Conservation (phyloP, 768 basidiomycete genomes). For the Mycena haematopus region DNA sequence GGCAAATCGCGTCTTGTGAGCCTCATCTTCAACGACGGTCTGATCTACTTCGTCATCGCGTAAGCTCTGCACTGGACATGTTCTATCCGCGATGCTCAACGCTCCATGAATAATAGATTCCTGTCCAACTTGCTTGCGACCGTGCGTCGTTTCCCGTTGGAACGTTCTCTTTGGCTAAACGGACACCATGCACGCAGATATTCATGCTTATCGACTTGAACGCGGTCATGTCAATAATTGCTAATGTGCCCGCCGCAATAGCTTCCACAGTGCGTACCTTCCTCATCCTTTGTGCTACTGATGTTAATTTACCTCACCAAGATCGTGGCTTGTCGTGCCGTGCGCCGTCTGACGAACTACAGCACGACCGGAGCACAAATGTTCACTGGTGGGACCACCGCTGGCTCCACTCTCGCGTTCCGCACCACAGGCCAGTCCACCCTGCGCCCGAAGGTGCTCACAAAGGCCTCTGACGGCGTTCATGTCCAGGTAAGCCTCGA, state of each 20-base stretch:
- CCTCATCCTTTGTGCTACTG: background rate
- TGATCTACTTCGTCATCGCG: constrained; percentile 78
- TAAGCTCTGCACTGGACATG: constrained; percentile 40
- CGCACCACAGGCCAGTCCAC: constrained; percentile 45
- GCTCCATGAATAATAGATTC: constrained; percentile 51
- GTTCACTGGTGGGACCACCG: constrained; percentile 43
- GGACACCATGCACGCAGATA: constrained; percentile 35
- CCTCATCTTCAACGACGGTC: constrained; percentile 74
- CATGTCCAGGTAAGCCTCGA: constrained; percentile 44
- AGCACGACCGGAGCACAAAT: constrained; percentile 26
- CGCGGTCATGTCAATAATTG: constrained; percentile 60
- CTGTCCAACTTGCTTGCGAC: constrained; percentile 68
- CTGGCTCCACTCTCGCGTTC: constrained; percentile 67
- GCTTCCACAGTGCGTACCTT: constrained; percentile 58
- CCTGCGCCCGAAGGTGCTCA: constrained; percentile 58
- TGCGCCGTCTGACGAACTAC: constrained; percentile 61
- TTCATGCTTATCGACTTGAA: constrained; percentile 62
- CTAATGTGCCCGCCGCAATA: constrained; percentile 62
- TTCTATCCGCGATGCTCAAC: constrained; percentile 25
- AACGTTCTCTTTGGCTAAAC: constrained; percentile 7
- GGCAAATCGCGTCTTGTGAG: constrained; percentile 62
- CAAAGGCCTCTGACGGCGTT: constrained; percentile 42
- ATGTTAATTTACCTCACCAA: constrained; percentile 24
- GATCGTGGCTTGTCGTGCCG: constrained; percentile 57
- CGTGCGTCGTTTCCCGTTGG: constrained; percentile 32